Evolutionary conservation across 164 flowering plant species (phyloP), one percentile per base, ranked within the genome.

Genomic region (Pachysandra terminalis): DNA sequence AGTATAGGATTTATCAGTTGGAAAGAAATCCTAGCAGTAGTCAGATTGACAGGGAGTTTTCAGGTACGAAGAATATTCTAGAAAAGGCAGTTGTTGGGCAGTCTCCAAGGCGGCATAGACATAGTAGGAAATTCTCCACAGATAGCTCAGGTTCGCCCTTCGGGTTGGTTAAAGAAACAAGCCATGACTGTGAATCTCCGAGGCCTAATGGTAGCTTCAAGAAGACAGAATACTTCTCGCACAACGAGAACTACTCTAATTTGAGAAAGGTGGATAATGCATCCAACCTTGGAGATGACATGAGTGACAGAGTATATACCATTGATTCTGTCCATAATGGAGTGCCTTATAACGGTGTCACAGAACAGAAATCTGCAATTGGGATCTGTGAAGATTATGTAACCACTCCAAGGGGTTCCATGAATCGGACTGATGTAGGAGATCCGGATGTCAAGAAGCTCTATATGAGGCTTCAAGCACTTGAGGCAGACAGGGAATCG

Each of bases 401-500:
- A 24, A 69, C 78, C 53, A 81, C 89, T 40, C 88, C 93, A 7
- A 78, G 74, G 62, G 88, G 73, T 19, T 70, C 86, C 8, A 35
- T 79, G 37, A 73, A 80, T 66, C 77, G 56, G 40, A 69, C 74
- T 63, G 88, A 89, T 68, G 35, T 75, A 10, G 81, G 68, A 52
- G 97, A 91, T 71, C 84, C 87, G 8, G 98, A 93, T 70, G 73
- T 96, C 63, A 83, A 81, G 81, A 96, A 91, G 82, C 86, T 96
- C 22, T 90, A 85, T 77, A 69, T 71, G 79, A 82, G 98, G 79
- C 92, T 93, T 77, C 98, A 96, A 62, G 90, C 90, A n/a, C 98
- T 96, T 64, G 99, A 96, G 77, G 98, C 96, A 32, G 99, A 96
- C 63, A 83, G 92, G 77, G 99, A 96, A 72, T 91, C 98, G 37